These are phyloP conservation scores for Phaeophleospora eucalypticola DNA, from an alignment of 2,329 filamentous ascomycete species.

Conservation along the genomic window DNA sequence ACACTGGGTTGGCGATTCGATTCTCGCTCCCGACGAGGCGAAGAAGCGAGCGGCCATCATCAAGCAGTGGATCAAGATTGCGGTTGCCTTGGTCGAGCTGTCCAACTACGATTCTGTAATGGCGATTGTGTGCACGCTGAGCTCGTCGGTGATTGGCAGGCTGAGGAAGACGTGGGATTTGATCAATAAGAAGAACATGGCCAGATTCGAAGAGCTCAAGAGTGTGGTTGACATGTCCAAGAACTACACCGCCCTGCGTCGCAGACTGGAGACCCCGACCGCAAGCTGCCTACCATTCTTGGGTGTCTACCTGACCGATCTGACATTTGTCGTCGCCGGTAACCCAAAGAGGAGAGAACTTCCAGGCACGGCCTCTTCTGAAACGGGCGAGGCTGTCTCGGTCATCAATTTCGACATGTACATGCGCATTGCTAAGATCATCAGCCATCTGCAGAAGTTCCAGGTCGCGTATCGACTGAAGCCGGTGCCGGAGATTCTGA, in stretches of 20 bases:
- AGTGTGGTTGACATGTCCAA: slow-evolving; percentile 82
- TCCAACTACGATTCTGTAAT: slow-evolving; percentile 96
- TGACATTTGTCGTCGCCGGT: slow-evolving; percentile 93
- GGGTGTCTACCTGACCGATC: slow-evolving; percentile 91
- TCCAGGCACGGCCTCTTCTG: slow-evolving; percentile 47
- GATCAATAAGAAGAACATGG: slow-evolving; percentile 78
- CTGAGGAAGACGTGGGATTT: slow-evolving; percentile 89
- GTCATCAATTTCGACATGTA: slow-evolving; percentile 99
- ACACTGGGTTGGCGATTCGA: slow-evolving; percentile 88
- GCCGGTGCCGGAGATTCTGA: slow-evolving; percentile 82
- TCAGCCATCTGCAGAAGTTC: slow-evolving; percentile 91
- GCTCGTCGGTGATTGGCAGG: slow-evolving; percentile 84
- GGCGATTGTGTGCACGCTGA: slow-evolving; percentile 92
- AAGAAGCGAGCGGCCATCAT: slow-evolving; percentile 88
- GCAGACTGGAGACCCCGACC: slow-evolving; percentile 71
- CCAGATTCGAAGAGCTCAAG: slow-evolving; percentile 72
- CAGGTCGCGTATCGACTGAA: slow-evolving; percentile 85
- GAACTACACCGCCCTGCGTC: slow-evolving; percentile 84
- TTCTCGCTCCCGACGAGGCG: slow-evolving; percentile 79
- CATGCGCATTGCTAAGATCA: slow-evolving; percentile 88
- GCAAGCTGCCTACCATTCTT: slow-evolving; percentile 93
- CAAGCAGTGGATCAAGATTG: slow-evolving; percentile 98
- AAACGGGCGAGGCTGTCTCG: slow-evolving; percentile 61
- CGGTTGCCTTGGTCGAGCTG: slow-evolving; percentile 76
- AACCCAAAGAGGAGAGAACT: slow-evolving; percentile 82